Base-by-base conservation (phyloP, 805 yeast species). In the Yarrowia yakushimensis region DNA sequence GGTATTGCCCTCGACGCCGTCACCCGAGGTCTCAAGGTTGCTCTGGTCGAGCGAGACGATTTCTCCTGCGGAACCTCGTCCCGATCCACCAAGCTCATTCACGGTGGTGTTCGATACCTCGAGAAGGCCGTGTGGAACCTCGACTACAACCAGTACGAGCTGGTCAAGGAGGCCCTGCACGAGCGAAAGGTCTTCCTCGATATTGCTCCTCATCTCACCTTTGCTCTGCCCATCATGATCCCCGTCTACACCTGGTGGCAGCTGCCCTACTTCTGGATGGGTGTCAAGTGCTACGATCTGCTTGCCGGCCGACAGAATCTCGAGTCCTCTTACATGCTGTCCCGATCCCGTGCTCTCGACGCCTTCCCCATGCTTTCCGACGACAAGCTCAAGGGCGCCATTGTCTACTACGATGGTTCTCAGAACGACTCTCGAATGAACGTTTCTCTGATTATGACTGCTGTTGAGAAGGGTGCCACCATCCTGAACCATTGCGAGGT, bases 201-300 rank as follows among this genome's bases (percentile, higher is more conserved):
- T 70, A 90, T 93, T 67, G 97, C 97, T 39, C 97, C 97, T 52
- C 97, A 93, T 75, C 82, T 92, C 68, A 85, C 91, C 66, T 79
- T 86, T 64, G 85, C 93, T 57, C 81, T 92, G 68, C 97, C 98
- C 36, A 92, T 92, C 69, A 84, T 90, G 87, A 90, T 92, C 69
- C 98, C 98, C n/a, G 92, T 92, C 64, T 92, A 93, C 81, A 85
- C 85, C 71, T 89, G 90, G 82, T 92, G 97, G 97, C 96, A 91
- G 79, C 82, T 90, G 61, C 97, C 97, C 46, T 92, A 92, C 78
- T 90, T 88, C 78, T 92, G 87, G 77, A 85, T 83, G 41, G 98
- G 98, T 65, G 88, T 94, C 72, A 88, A 90, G 75, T 79, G 87
- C 82, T 92, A 92, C 77, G 98, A 92, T 76, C 77, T 92, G 76